Conservation (phyloP, 2,329 filamentous ascomycete species). For the Fusarium globosum region DNA sequence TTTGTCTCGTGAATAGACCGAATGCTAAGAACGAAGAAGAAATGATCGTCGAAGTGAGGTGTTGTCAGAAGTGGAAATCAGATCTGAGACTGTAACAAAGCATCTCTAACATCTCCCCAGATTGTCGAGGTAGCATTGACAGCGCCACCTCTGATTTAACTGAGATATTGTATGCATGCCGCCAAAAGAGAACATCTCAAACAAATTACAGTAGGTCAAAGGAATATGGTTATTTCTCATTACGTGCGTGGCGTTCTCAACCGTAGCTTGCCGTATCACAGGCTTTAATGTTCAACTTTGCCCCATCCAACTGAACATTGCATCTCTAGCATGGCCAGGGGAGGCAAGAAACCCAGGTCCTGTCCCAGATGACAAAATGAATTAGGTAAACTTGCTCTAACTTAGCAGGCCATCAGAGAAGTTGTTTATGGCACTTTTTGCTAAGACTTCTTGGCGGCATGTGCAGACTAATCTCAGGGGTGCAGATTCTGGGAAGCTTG, state of each 20-base stretch:
- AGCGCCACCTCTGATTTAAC: background rate
- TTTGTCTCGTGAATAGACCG: background rate
- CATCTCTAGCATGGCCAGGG: background rate
- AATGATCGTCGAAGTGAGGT: background rate
- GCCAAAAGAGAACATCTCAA: background rate
- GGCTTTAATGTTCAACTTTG: background rate
- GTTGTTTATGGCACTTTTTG: background rate
- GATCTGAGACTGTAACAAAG: background rate
- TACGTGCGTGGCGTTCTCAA: background rate
- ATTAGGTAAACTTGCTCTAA: too few species aligned
- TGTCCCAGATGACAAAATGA: background rate
- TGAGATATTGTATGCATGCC: background rate
- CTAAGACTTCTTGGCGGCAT: background rate
- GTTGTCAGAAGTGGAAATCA: background rate
- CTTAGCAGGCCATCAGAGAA: background rate
- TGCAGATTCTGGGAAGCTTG: background rate
- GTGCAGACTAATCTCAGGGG: constrained; percentile 4
- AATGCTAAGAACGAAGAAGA: background rate
- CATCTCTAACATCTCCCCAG: background rate
- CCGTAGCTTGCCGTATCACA: background rate
- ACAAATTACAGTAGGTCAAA: background rate
- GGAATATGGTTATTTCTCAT: background rate
- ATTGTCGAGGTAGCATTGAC: background rate
- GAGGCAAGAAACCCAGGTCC: background rate
- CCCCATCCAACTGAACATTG: background rate